Base-by-base conservation (phyloP, 768 basidiomycete genomes). In the Cyclocybe aegerita region DNA sequence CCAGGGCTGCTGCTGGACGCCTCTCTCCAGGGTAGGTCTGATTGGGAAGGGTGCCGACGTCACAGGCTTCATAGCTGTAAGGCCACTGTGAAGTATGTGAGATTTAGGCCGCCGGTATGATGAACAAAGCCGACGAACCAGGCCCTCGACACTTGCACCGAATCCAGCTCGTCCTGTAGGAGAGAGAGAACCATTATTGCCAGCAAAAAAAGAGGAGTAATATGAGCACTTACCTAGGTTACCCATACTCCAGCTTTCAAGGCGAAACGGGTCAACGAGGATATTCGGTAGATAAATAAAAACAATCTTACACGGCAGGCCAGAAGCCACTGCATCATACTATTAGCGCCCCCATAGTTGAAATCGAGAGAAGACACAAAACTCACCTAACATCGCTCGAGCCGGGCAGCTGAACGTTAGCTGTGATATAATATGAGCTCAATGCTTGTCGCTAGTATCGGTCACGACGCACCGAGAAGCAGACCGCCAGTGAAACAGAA, bases 401-500 rank as follows among this genome's bases (percentile, higher is more conserved):
- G 15, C 69, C 69, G 31, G 69, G 69, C 9, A 70, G 54, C 32
- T 52, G 60, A 12, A 67, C 61, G 35, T 52, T 63, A 7, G 60
- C 66, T 66, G 46, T n/a, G 46, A 29, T 2, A 33, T 8, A 40
- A 14, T 30, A 17, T 48, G 7, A 58, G 14, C 4, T 15, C 29
- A 2, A 39, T 37, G 17, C 17, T 42, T 38, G 30, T 30, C 4
- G 23, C 1, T 23, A 9, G 12, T 4, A 12, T 12, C 12, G 9
- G 11, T 15, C 6, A 55, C 15, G 6, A 56, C 48, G 15, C 38
- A 72, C 70, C 61, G 50, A 71, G 83, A 49, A 90, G 77, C 50
- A 88, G 64, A 35, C 90, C 90, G 7, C 86, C 86, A 5, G 88
- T 89, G 61, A 92, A 91, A 66, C 88, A 92, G 55, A 94, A 83